Base-by-base conservation (phyloP, 176 grass and related monocot species). In the Carex parvula region DNA sequence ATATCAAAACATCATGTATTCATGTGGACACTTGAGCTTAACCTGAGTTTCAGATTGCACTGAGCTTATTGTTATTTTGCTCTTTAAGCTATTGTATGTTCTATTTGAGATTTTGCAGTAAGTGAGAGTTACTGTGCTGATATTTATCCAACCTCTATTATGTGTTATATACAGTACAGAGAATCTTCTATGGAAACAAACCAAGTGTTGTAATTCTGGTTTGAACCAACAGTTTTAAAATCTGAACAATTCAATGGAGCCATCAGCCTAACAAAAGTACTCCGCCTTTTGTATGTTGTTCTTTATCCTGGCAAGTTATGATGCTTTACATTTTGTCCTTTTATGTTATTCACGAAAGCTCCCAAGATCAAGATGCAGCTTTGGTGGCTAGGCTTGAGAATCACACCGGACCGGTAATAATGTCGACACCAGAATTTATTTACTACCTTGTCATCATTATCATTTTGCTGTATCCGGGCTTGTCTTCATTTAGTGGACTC, bases 301-400 rank as follows among this genome's bases (percentile, higher is more conserved):
- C 15, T 16, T 77, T 30, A 10, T 56, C 15, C 15, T 78, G 24
- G 24, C 7, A 74, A 74, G n/a, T 24, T 15, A 20, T 33, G 48
- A 78, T 78, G 52, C 24, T 78, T 2, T 84, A 30, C 13, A 78
- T 57, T 18, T 77, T 77, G 35, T 54, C 50, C 50, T 15, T 73
- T 22, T 21, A 26, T 18, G 52, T 57, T 56, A 57, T 56, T 17
- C 14, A 57, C 14, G 56, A 18, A 83, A 99, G 97, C 81, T 91
- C 97, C 24, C 84, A 93, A 84, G 91, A 94, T 54, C 79, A 87
- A 84, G 84, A 79, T n/a, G 88, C 86, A 52, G 88, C 91, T 26
- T 85, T 94, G 88, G 97, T 99, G 59, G 97, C 93, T 39, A 87
- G 87, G 56, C 93, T 99, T 16, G 90, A 96, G 87, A 94, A 94